Conservation (phyloP, 495 filamentous ascomycete species). For the Aspergillus incahuasiensis region DNA sequence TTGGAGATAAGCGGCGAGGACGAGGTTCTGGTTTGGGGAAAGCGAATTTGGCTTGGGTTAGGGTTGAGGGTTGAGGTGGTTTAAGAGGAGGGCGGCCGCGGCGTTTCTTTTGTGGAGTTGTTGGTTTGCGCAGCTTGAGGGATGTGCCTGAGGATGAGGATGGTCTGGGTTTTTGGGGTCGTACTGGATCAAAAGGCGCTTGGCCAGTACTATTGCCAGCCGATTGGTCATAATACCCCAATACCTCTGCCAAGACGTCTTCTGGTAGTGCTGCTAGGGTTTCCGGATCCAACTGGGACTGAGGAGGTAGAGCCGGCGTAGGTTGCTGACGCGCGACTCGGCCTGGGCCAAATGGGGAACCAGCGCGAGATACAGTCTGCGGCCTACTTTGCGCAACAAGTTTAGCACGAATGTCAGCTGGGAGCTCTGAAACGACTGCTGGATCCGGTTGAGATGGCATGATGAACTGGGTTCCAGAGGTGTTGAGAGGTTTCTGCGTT, state of each 20-base stretch:
- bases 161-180: conserved; percentile 25
- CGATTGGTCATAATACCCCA: conserved; percentile 56
- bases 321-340: conserved; percentile 21
- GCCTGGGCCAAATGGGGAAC: conserved; percentile 14
- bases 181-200: conserved; percentile 31
- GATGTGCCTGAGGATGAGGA: conserved; percentile 26
- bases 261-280: conserved; percentile 73
- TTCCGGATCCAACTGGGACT: conserved; percentile 66
- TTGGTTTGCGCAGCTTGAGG: conserved; percentile 42
- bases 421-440: conserved; percentile 68
- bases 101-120: conserved; percentile 55
- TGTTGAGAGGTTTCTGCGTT: conserved; percentile 66
- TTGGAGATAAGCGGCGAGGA: background rate
- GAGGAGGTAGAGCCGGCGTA: conserved; percentile 34
- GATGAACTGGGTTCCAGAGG: conserved; percentile 80
- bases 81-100: conserved; percentile 44
- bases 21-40: conserved; percentile 24
- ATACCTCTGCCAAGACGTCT: conserved; percentile 75
- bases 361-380: conserved; percentile 21
- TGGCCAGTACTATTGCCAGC: conserved; percentile 21
- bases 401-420: conserved; percentile 70
- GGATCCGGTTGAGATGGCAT: conserved; percentile 77
- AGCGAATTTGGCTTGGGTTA: conserved; percentile 66
- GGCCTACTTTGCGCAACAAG: conserved; percentile 52
- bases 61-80: conserved; percentile 31